These are phyloP conservation scores for Metschnikowia colocasiae DNA, from an alignment of 805 yeast species.

Conservation along the genomic window DNA sequence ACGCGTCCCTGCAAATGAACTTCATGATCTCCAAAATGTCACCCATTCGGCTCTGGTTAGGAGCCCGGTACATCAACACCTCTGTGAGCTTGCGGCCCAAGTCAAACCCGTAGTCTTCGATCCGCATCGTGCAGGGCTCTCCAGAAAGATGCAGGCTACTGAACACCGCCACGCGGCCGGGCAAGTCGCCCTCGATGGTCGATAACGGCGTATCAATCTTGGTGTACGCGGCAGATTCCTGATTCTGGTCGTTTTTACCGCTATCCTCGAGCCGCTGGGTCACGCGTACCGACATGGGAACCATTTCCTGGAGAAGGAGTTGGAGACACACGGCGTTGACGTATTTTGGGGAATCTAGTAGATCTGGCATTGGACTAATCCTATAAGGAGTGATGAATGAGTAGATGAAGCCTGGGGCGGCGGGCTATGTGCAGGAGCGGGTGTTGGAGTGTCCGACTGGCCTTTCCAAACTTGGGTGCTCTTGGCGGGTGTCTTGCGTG, in stretches of 20 bases:
- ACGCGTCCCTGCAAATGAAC: conserved; percentile 86
- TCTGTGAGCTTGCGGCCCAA: conserved; percentile 60
- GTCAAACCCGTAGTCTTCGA: conserved; percentile 68
- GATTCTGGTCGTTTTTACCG: background rate
- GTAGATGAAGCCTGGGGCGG: no score
- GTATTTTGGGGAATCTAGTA: conserved; percentile 20
- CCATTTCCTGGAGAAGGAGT: conserved; percentile 67
- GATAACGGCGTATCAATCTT: conserved; percentile 28
- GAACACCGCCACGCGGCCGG: conserved; percentile 43
- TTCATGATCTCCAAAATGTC: conserved; percentile 83
- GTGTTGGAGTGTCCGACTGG: no score
- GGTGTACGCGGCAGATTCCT: conserved; percentile 17
- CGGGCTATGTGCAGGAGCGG: no score
- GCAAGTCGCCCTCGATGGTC: conserved; percentile 28
- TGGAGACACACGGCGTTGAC: conserved; percentile 59
- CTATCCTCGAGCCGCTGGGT: conserved; percentile 40
- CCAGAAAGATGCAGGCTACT: conserved; percentile 32
- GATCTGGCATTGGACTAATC: conserved; percentile 7
- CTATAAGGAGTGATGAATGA: no score
- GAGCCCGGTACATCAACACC: conserved; percentile 41
- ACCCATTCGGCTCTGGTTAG: conserved; percentile 42
- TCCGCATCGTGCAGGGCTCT: conserved; percentile 53
- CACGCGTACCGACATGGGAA: conserved; percentile 68
- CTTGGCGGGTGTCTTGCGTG: no score
- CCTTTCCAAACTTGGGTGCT: no score